Conservation (phyloP, 2,329 filamentous ascomycete genomes). For the Colletotrichum higginsianum region DNA sequence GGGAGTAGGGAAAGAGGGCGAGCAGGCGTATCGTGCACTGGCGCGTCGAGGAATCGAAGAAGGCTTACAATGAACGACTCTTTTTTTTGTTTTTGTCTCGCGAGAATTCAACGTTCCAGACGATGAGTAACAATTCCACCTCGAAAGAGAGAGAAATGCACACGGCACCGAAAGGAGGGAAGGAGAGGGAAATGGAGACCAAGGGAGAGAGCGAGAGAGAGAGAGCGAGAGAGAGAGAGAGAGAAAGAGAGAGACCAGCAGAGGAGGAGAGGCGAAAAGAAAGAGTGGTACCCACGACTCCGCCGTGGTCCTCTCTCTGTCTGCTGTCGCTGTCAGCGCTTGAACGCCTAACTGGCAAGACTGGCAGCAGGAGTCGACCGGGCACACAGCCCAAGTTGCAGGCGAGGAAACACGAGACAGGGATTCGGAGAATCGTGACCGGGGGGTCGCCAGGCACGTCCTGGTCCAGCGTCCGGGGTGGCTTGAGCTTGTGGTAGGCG, state of each 20-base stretch:
- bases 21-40: conserved; percentile 20
- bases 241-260: not conserved
- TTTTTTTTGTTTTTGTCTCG: conserved; percentile 30
- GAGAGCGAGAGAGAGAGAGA: conserved; percentile 32
- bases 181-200: conserved; percentile 32
- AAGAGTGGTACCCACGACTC: conserved; percentile 39
- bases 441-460: conserved; percentile 28
- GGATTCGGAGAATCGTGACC: conserved; percentile 36
- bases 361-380: conserved; percentile 33
- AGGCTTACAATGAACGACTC: conserved; percentile 37
- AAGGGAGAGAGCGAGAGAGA: conserved; percentile 20
- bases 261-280: conserved; percentile 15
- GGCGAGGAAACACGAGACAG: conserved; percentile 43
- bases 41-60: conserved; percentile 42
- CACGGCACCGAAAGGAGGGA: conserved; percentile 32
- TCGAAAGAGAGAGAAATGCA: conserved; percentile 43
- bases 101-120: conserved; percentile 45
- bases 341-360: not conserved
- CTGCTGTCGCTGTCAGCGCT: too few relatives aligned
- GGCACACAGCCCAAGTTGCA: conserved; percentile 38
- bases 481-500: conserved; percentile 28
- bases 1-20: conserved; percentile 7
- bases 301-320: conserved; percentile 9
- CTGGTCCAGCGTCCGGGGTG: conserved; percentile 16
- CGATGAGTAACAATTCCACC: conserved; percentile 44